Evolutionary conservation across 305 asterid genomes (phyloP), one percentile per base, ranked within the genome.

Genomic region (Fraxinus nigra): DNA sequence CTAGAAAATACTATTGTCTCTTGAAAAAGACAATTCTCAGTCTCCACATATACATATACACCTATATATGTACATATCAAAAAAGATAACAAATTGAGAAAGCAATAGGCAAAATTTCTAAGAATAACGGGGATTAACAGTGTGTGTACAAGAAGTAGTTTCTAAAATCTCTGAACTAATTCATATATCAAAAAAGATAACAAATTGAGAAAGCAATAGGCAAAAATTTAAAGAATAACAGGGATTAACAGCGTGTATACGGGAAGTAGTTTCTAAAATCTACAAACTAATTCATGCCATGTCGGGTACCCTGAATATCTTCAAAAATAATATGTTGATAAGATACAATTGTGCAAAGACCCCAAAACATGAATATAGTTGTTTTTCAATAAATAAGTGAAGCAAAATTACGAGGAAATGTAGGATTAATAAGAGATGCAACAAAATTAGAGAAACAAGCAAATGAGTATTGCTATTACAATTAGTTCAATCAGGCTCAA

Each of bases 401-500:
- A 28, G 38, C 10, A 69, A 69, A 63, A 30, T 30, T 69, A 69
- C 8, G 3, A 69, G 38, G 75, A 30, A 26, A 1, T 30, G 6
- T 69, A 69, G 20, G 33, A 28, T 11, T 28, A 30, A 69, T 28
- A 69, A 69, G 38, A 69, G 75, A 30, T 1, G 2, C 20, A 69
- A 69, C 22, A 69, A 69, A 69, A 69, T 69, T 33, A 69, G 38
- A 67, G 74, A 69, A 69, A 13, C 10, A 30, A 73, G 48, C 40
- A 34, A 67, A 7, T 0, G 26, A 46, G 74, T 6, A 76, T n/a
- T 22, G 77, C 74, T 26, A 79, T 63, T 77, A 34, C 51, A 78
- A 65, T 43, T 63, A 20, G 80, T 76, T 22, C 43, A 7, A 46
- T 33, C 67, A 70, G 72, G 77, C 43, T 56, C 82, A 33, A 77